These are phyloP conservation scores for Elaeis guineensis DNA, from an alignment of 176 grass and related monocot genomes.

Conservation along the genomic window DNA sequence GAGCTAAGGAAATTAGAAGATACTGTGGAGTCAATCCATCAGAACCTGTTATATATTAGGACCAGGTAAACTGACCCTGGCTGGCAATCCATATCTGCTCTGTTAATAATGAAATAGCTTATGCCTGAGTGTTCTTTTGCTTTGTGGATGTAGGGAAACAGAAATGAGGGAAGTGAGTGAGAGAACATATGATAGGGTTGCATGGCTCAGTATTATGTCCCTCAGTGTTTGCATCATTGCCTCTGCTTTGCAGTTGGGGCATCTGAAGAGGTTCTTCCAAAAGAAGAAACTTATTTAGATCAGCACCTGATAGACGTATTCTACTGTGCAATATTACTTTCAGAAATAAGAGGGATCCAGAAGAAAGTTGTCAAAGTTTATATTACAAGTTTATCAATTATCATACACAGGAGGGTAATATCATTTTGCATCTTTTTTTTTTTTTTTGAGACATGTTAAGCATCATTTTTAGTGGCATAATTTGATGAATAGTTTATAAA, in stretches of 20 bases:
- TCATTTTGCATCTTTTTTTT: no score
- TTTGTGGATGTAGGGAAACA: conserved; percentile 58
- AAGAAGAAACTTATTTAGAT: conserved; percentile 93
- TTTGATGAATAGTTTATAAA: no score
- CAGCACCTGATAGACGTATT: neutral
- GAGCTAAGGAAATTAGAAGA: conserved; percentile 68
- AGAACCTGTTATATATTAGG: conserved; percentile 75
- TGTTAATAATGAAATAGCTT: no score
- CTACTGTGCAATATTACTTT: neutral
- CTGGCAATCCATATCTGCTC: no score
- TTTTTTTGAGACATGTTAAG: no score
- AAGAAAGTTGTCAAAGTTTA: no score
- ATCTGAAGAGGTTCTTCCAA: conserved; percentile 67
- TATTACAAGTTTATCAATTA: no score
- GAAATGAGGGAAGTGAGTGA: conserved; percentile 77
- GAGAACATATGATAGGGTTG: conserved; percentile 74
- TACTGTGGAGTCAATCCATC: conserved; percentile 65
- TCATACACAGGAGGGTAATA: no score
- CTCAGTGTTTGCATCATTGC: conserved; percentile 59
- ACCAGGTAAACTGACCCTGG: conserved; percentile 28
- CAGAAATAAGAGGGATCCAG: no score
- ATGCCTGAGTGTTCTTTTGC: neutral
- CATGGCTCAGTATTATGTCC: conserved; percentile 75
- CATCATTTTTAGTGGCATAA: no score
- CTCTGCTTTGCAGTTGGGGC: conserved; percentile 66